Conservation (phyloP, 371 early-diverging fungal genomes). For the Actinomucor elegans region DNA sequence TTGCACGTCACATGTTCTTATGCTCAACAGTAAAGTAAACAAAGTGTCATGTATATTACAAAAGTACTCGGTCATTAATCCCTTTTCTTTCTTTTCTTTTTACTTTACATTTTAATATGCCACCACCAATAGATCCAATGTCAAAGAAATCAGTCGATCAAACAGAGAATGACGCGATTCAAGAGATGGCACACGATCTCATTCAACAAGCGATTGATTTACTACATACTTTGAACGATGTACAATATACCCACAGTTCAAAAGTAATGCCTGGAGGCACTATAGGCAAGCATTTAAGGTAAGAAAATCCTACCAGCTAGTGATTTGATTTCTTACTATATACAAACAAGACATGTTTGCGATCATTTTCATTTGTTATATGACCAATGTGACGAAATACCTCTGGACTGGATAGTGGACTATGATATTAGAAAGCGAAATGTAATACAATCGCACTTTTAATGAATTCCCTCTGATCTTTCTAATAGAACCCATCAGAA, state of each 20-base stretch:
- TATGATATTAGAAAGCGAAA: constrained; percentile 48
- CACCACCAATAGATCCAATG: too few relatives aligned
- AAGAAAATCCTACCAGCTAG: constrained; percentile 7
- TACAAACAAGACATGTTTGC: constrained; percentile 27
- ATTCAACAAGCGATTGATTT: constrained; percentile 21
- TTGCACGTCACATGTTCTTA: too few relatives aligned
- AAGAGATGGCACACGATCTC: constrained; percentile 6
- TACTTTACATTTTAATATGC: background rate
- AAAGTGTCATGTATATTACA: too few relatives aligned
- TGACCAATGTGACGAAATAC: constrained; percentile 15
- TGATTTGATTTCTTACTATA: background rate
- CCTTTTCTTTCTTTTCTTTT: too few relatives aligned
- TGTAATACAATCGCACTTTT: constrained; percentile 23
- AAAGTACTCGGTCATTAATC: too few relatives aligned
- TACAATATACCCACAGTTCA: constrained; percentile 46
- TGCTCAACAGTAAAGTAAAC: too few relatives aligned
- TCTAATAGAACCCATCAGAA: constrained; percentile 36
- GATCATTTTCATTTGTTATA: constrained; percentile 46
- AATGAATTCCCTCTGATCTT: too few relatives aligned
- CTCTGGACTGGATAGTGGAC: constrained; percentile 32
- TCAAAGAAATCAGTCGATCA: too few relatives aligned
- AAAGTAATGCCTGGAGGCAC: constrained; percentile 59
- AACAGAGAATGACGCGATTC: background rate
- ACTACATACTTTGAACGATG: constrained; percentile 2
- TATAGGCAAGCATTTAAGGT: constrained; percentile 70